Evolutionary conservation across 345 rosid genomes (phyloP), one percentile per base, ranked within the genome.

Genomic region (Tarenaya hassleriana): DNA sequence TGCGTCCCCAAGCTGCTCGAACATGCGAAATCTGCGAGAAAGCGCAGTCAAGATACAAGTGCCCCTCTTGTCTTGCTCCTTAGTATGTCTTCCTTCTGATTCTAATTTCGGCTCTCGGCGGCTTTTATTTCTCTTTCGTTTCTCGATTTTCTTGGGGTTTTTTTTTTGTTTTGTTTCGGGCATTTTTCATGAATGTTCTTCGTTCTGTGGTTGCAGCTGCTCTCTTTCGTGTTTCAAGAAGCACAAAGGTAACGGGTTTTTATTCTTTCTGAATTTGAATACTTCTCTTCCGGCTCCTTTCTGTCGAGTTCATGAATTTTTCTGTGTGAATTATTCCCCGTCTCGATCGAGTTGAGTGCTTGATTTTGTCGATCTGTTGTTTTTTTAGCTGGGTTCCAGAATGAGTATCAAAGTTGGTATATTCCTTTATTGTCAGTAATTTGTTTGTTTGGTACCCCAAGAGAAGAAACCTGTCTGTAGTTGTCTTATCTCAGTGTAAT

Each of bases 251-350:
- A 43, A 27, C 24, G 27, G 21, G 1, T 53, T 60, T 16, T 0
- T 34, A 1, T 9, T 12, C 18, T 40, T 12, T 51, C 16, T 48
- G 17, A 40, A 9, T 46, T 46, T 15, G 7, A n/a, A n/a, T n/a
- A n/a, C n/a, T n/a, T n/a, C n/a, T n/a, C n/a, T n/a, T n/a, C n/a
- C n/a, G n/a, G n/a, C n/a, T n/a, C n/a, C n/a, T n/a, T n/a, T n/a
- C n/a, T n/a, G n/a, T n/a, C n/a, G n/a, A n/a, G n/a, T n/a, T n/a
- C n/a, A n/a, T n/a, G n/a, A n/a, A n/a, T n/a, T n/a, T n/a, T n/a
- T n/a, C n/a, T n/a, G 68, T 87, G 98, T 96, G 94, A 84, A 0
- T 82, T n/a, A n/a, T n/a, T n/a, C n/a, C n/a, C 90, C 37, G 94
- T 91, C 16, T 45, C 70, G 12, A 84, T 91, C 95, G 95, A 88